Base-by-base conservation (phyloP, 352 stramenopile genomes). In the Phytophthora idaei region DNA sequence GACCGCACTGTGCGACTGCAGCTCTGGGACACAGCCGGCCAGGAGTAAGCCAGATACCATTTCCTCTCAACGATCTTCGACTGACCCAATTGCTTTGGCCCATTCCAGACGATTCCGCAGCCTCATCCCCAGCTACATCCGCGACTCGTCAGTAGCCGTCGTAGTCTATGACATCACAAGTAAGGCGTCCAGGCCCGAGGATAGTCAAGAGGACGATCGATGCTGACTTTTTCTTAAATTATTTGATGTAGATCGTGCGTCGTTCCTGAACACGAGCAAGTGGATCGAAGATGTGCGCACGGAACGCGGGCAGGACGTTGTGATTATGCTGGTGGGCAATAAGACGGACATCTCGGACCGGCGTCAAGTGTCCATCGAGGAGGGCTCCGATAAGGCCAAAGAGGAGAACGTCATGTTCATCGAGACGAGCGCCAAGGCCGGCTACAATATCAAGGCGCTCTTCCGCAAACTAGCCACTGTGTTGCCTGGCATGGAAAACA, bases 271-370 rank as follows among this genome's bases (percentile, higher is more conserved):
- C 80, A 99, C 97, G 42, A 90, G 91, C 66, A 99, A 99, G 74
- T 99, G 98, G 98, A 98, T 99, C 31, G 97, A 99, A 76, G 98
- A 99, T 69, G 97, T 99, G 34, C 90, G 98, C 44, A 96, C 92
- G 37, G 98, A 99, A 76, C 89, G 98, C 60, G 98, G 97, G 41
- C 97, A 98, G 64, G 97, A 99, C 76, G 98, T 99, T 28, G 94
- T 99, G 39, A 99, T 99, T 85, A 99, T 99, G 83, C 82, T 99
- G 8, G 98, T 99, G 36, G 98, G 98, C 56, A 99, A 99, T 83
- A 99, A 99, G 85, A 99, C 97, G 39, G 98, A 99, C 79, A 93
- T 99, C 48, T 98, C 93, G 46, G 98, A 99, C 67, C 97, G 98
- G 61, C 89, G 91, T 50, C 92, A 99, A 72, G 95, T 99, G 8